Percentiles rank a stretch among this genome's conserved stretches.
Evolutionary conservation across 2,329 filamentous ascomycete species (phyloP).

Genomic region (Colletotrichum neosansevieriae): DNA sequence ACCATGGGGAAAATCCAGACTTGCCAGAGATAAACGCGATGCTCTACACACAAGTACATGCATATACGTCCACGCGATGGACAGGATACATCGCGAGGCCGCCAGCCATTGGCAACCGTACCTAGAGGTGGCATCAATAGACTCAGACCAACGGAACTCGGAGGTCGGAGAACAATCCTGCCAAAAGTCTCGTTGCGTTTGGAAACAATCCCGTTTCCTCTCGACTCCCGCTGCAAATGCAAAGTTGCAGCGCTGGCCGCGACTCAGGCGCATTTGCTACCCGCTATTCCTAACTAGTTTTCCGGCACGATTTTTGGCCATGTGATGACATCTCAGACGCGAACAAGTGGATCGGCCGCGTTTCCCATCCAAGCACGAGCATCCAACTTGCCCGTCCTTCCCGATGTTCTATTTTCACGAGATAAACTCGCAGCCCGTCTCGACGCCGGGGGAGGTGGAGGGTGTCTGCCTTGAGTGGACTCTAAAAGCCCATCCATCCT

Average conservation of each 20-base stretch:
- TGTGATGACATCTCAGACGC: conserved; percentile 40
- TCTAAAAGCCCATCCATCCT: neutral
- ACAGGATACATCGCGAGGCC: neutral
- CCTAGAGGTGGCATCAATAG: too few relatives aligned
- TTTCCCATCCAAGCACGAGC: conserved; percentile 25
- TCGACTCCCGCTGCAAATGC: too few relatives aligned
- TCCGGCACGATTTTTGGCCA: conserved; percentile 29
- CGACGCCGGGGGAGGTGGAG: neutral
- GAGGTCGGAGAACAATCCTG: neutral
- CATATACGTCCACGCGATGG: conserved; percentile 1
- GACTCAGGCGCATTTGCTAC: conserved; percentile 30
- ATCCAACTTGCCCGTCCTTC: neutral
- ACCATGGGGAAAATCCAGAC: conserved; percentile 4
- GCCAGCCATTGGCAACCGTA: neutral
- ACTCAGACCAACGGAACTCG: conserved; percentile 9
- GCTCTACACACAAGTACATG: conserved; percentile 1
- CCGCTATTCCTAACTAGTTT: conserved; percentile 34
- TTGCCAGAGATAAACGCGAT: conserved; percentile 2
- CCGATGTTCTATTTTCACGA: neutral
- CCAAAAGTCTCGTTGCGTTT: conserved; percentile 13
- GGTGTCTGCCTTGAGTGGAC: conserved; percentile 10
- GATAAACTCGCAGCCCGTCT: neutral
- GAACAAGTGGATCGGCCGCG: conserved; percentile 33
- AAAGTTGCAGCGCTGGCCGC: neutral
- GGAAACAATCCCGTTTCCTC: conserved; percentile 7